These are phyloP conservation scores for Linum lewisii DNA, from an alignment of 345 rosid species.

Conservation along the genomic window DNA sequence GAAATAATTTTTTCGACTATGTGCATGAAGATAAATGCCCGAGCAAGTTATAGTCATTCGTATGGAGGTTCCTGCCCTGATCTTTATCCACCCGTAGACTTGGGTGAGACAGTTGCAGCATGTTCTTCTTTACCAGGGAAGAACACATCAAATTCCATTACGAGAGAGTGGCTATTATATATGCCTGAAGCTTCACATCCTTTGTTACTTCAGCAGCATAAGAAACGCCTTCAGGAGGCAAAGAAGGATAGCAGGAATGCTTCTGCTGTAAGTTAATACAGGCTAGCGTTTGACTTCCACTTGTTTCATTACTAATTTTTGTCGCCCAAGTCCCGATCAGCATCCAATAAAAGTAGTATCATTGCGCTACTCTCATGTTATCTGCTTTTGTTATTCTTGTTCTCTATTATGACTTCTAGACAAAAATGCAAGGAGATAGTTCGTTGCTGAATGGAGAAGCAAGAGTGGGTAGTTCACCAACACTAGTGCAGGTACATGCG, in stretches of 20 bases:
- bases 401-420: conserved; percentile 29
- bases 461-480: conserved; percentile 24
- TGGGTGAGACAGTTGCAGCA: conserved; percentile 20
- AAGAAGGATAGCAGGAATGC: conserved; percentile 39
- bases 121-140: conserved; percentile 21
- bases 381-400: neutral
- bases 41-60: conserved; percentile 70
- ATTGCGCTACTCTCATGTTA: neutral
- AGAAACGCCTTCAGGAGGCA: conserved; percentile 41
- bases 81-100: conserved; percentile 46
- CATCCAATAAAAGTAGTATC: neutral
- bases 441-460: conserved; percentile 14
- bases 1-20: conserved; percentile 8
- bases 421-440: conserved; percentile 28
- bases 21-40: conserved; percentile 64
- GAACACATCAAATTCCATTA: conserved; percentile 19
- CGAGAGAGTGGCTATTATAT: conserved; percentile 60
- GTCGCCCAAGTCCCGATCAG: neutral
- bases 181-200: conserved; percentile 85
- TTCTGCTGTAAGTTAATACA: conserved; percentile 37
- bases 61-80: conserved; percentile 66
- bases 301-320: no score
- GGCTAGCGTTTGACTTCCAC: neutral
- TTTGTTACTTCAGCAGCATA: conserved; percentile 72
- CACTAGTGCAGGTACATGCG: conserved; percentile 24